Conservation (phyloP, 2,329 filamentous ascomycete genomes). For the Cladosporium sp. region DNA sequence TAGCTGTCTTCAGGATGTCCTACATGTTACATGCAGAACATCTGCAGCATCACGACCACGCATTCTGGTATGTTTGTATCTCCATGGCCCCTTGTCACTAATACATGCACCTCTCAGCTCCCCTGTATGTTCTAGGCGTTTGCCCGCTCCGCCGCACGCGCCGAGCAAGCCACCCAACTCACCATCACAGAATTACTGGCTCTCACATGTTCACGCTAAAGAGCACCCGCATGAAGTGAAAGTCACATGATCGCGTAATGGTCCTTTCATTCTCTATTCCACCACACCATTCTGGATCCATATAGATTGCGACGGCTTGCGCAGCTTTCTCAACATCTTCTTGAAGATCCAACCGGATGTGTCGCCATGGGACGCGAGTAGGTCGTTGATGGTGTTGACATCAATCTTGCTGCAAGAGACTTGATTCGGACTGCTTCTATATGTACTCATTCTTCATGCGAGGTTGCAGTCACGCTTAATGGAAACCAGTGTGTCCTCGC, state of each 20-base stretch:
- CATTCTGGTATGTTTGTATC: neutral
- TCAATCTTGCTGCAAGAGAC: neutral
- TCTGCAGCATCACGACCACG: neutral
- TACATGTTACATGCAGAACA: neutral
- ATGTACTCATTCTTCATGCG: neutral
- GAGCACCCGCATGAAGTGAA: conserved; percentile 5
- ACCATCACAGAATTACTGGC: conserved; percentile 1
- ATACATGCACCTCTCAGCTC: neutral
- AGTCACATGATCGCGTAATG: conserved; percentile 11
- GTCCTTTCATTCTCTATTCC: neutral
- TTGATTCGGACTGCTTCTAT: neutral
- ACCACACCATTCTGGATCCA: conserved; percentile 11
- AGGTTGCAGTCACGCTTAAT: neutral
- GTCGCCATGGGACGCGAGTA: neutral
- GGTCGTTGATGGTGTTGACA: neutral
- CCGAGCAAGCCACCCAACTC: neutral
- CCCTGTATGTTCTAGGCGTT: neutral
- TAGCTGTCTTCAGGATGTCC: neutral
- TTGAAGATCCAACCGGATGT: neutral
- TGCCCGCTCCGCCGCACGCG: conserved; percentile 2
- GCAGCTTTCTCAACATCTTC: neutral
- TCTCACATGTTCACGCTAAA: conserved; percentile 7
- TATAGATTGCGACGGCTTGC: neutral
- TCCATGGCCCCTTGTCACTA: neutral
- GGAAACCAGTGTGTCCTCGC: neutral